Evolutionary conservation across 345 rosid genomes (phyloP), one percentile per base, ranked within the genome.

Genomic region (Populus simonii): DNA sequence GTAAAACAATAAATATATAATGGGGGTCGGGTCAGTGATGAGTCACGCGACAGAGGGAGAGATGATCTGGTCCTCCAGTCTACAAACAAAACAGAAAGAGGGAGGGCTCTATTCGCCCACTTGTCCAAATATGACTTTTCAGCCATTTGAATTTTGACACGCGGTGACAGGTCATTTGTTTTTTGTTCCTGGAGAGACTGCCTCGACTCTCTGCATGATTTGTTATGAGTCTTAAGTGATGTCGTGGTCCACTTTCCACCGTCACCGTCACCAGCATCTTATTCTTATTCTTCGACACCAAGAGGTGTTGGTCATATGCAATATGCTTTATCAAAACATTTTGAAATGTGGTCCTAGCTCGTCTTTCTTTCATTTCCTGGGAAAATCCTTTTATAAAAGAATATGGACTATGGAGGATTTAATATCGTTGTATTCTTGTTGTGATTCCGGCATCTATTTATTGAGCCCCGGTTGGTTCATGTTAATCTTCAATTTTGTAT

Each of bases 41-140:
- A 77, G 80, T 77, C 80, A 70, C 49, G 10, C 9, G 67, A 68
- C 79, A 11, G 73, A 57, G 61, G 13, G 41, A 17, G 43, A 68
- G 22, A 55, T 38, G 68, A 76, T 68, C 27, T 57, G 57, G 39
- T 76, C 68, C 25, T 22, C 20, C 22, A 2, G 36, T 51, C 8
- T 51, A 4, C 10, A 16, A 15, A 5, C 17, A 31, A 6, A 20
- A 27, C 18, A 57, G 43, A 7, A 4, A 3, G 59, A 8, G 47
- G 51, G 55, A 41, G 0, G 45, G 0, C 13, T 2, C 33, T 11
- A 31, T 15, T 2, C 16, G 39, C 29, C 20, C 71, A 25, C 9
- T n/a, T 53, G n/a, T 1, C 15, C 5, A 31, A 10, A 22, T 20
- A 12, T 10, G 49, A 38, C 76, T 67, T 45, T 23, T 73, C 68